Conservation (phyloP, 2,329 filamentous ascomycete genomes). For the Cercospora canescens region DNA sequence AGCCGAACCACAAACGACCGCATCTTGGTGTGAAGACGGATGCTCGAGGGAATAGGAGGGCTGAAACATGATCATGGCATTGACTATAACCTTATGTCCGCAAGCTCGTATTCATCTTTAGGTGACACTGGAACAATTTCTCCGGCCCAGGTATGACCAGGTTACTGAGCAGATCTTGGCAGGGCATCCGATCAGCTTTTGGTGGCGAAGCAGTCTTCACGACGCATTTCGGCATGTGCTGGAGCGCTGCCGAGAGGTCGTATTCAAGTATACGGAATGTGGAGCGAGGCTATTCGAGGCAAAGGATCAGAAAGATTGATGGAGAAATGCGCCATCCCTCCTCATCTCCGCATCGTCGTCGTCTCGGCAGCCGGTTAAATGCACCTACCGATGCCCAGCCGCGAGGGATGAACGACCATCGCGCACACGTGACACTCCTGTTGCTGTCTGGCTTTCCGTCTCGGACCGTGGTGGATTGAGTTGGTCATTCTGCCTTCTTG, state of each 20-base stretch:
- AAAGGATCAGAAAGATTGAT: conserved; percentile 4
- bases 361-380: background rate
- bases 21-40: background rate
- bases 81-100: background rate
- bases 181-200: background rate
- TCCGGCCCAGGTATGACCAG: conserved; percentile 4
- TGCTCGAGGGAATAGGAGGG: background rate
- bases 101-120: background rate
- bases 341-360: background rate
- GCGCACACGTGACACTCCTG: background rate
- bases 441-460: background rate
- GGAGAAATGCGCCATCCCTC: conserved; percentile 2
- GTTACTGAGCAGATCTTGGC: conserved; percentile 1
- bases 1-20: conserved; percentile 4
- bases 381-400: background rate
- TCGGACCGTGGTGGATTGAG: background rate
- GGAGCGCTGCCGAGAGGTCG: background rate
- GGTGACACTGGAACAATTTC: conserved; percentile 1
- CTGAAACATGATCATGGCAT: background rate
- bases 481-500: background rate
- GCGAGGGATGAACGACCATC: background rate
- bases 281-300: background rate
- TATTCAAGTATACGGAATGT: background rate
- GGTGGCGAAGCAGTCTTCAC: background rate
- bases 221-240: background rate